Base-by-base conservation (phyloP, 768 basidiomycete species). In the Cantharellus anzutake region DNA sequence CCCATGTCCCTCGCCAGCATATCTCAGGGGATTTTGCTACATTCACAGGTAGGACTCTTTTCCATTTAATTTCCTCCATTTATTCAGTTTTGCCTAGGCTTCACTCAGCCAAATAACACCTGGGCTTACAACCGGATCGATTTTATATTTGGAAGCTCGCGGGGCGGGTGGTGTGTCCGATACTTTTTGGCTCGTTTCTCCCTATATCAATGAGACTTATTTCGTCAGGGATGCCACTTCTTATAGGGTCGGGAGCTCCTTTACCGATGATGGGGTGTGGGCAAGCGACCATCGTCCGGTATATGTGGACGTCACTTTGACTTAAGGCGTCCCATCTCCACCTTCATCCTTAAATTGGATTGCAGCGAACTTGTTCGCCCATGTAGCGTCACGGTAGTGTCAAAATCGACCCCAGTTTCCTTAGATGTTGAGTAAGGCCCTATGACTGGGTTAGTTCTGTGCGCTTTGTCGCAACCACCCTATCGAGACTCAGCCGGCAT, bases 241-340 rank as follows among this genome's bases (percentile, higher is more conserved):
- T 4, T 75, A 74, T 64, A 71, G 72, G 51, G 76, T 76, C 20
- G 72, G 64, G 5, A 68, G 70, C 2, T 68, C 73, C 2, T 66
- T 75, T 14, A 70, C 72, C 3, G 78, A 80, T 60, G 77, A 79
- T 59, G 79, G 79, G 1, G 64, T 76, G 16, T 69, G 78, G 57
- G 73, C 73, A 3, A 80, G 79, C 61, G 79, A 80, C 64, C 79
- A 80, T 64, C 74, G 79, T 0, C 79, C 76, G 2, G 76, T 79
- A 4, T 75, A 78, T 62, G 71, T 35, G 11, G 52, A 55, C 35
- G 34, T 55, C 52, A 37, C 35, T 48, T 11, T 48, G 20, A 29
- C 20, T 29, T 29, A 29, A 29, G 20, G 20, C 20, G 20, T 29
- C 20, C 20, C 20, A 29, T 29, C 20, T 29, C 20, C 20, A 29